phyloP scores from a whole-genome alignment of 768 basidiomycete genomes.

The Psilocybe azurescens region DNA sequence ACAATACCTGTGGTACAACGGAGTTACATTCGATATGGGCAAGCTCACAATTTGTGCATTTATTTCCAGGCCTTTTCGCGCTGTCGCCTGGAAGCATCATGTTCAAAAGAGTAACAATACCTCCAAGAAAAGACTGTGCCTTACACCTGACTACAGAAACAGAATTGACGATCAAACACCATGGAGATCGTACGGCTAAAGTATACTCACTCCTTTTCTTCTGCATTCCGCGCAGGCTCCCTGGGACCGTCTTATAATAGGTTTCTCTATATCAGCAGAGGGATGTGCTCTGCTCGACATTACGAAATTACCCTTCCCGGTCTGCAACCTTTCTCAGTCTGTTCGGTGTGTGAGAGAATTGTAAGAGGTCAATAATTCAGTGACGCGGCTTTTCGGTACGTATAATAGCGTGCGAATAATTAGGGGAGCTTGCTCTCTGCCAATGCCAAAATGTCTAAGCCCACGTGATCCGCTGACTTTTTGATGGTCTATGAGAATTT shows the following conservation, averaged over 20 bases:
- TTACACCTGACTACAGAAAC: background rate
- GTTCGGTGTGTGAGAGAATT: background rate
- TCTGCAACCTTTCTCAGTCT: background rate
- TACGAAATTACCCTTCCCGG: background rate
- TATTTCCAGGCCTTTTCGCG: slow-evolving; percentile 55
- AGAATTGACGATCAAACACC: background rate
- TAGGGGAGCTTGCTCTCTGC: too few relatives aligned
- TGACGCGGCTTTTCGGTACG: too few relatives aligned
- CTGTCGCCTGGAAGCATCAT: slow-evolving; percentile 52
- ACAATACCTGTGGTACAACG: slow-evolving; percentile 41
- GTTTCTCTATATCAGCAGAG: background rate
- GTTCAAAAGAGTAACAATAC: background rate
- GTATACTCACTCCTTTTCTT: background rate
- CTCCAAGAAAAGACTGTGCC: background rate
- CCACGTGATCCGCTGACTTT: too few relatives aligned
- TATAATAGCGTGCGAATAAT: too few relatives aligned
- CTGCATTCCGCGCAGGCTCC: background rate
- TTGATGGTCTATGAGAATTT: too few relatives aligned
- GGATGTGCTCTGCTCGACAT: background rate
- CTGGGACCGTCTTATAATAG: background rate
- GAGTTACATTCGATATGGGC: slow-evolving; percentile 59
- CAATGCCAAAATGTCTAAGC: too few relatives aligned
- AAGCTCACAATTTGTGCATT: slow-evolving; percentile 59
- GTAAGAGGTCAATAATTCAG: too few relatives aligned
- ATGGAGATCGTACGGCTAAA: background rate